Base-by-base conservation (phyloP, 2,329 filamentous ascomycete genomes). In the Calonectria ilicicola region DNA sequence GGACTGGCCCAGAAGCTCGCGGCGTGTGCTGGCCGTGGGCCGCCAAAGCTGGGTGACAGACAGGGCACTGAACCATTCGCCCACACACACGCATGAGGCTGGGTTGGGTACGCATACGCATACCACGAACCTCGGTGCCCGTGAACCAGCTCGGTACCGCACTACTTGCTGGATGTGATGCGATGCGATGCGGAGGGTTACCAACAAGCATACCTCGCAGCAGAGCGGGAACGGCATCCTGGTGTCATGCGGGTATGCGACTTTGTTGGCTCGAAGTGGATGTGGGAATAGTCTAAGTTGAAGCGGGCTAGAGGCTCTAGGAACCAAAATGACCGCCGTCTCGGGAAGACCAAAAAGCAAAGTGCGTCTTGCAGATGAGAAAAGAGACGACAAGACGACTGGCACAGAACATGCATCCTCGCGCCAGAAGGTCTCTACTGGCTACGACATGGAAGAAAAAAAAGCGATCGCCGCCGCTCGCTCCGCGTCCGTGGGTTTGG, bases 401-500 rank as follows among this genome's bases (percentile, higher is more conserved):
- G 65, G 64, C 49, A 44, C 64, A 60, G 44, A 67, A 32, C 44
- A 72, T 46, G 69, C 67, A 58, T 58, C 63, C 51, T 69, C 44
- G 47, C 68, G 67, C 60, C 44, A 65, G 72, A 73, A 60, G 62
- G 44, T 35, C 40, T 40, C 56, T 46, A 69, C 68, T 70, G 67
- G 29, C 29, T 51, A 38, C 46, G 77, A 75, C 66, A 72, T 65
- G 66, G 70, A 69, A 70, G 77, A 60, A 78, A 74, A 78, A 68
- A 74, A 78, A 68, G 66, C 70, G 77, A 79, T 79, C 77, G 77
- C 73, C 77, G 65, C 72, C 51, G 74, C 76, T 73, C 75, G 77
- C 77, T 75, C 77, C 77, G 76, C 77, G 76, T 73, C 77, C 77
- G 72, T 78, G 77, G 77, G 72, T 79, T 79, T 79, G 77, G 77